Evolutionary conservation across 2,329 filamentous ascomycete genomes (phyloP).

Genomic region (Penicillium sp.): DNA sequence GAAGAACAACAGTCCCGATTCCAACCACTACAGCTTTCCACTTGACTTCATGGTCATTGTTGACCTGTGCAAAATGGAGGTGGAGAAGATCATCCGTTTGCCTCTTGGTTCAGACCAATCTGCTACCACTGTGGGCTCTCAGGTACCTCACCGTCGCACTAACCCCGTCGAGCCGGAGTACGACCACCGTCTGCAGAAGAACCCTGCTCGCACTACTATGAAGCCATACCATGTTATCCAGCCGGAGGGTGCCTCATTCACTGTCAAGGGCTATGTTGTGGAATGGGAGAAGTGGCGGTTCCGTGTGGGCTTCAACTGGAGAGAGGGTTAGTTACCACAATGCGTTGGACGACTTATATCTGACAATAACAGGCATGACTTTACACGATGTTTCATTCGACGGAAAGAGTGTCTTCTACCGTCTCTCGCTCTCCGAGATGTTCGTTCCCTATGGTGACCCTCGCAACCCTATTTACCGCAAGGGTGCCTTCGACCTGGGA

Average conservation of each 20-base stretch:
- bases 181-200: slow-evolving; percentile 30
- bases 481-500: slow-evolving; percentile 49
- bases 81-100: slow-evolving; percentile 54
- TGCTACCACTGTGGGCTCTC: slow-evolving; percentile 31
- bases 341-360: too few relatives aligned
- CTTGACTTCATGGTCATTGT: slow-evolving; percentile 26
- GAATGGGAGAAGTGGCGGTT: slow-evolving; percentile 49
- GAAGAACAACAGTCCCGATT: slow-evolving; percentile 42
- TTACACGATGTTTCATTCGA: slow-evolving; percentile 46
- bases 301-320: slow-evolving; percentile 47
- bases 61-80: slow-evolving; percentile 52
- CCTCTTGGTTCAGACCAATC: slow-evolving; percentile 43
- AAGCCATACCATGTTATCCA: slow-evolving; percentile 41
- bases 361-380: slow-evolving; percentile 22
- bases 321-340: slow-evolving; percentile 34
- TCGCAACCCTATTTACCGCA: slow-evolving; percentile 44
- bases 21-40: slow-evolving; percentile 61
- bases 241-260: slow-evolving; percentile 39
- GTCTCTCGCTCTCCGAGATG: slow-evolving; percentile 47
- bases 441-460: slow-evolving; percentile 49
- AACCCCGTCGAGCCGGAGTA: slow-evolving; percentile 27
- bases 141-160: background rate
- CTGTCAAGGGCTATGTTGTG: slow-evolving; percentile 29
- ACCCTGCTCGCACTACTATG: slow-evolving; percentile 34
- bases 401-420: slow-evolving; percentile 43